Percentiles rank a stretch among this genome's conserved stretches.
phyloP scores from a whole-genome alignment of 2,329 filamentous ascomycete genomes.

The Colletotrichum limetticola region DNA sequence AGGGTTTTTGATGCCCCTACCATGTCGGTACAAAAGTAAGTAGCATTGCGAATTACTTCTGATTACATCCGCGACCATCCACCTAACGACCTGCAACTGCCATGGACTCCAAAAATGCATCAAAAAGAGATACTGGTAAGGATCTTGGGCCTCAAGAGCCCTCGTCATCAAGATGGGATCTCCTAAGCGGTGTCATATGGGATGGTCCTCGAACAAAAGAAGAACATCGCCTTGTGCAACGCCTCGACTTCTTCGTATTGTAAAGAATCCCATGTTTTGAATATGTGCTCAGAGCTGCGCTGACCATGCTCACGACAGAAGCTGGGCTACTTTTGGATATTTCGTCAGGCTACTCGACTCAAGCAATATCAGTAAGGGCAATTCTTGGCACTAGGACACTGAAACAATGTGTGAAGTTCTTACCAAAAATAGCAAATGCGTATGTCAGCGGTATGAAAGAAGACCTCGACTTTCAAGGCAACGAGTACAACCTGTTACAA shows the following conservation, averaged over 20 bases:
- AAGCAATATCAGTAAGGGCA: not conserved
- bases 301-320: not conserved
- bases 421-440: not conserved
- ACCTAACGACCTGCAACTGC: not conserved
- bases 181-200: not conserved
- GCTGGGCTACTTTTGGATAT: not conserved
- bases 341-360: not conserved
- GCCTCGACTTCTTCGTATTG: not conserved
- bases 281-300: not conserved
- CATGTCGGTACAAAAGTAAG: too few species aligned
- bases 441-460: not conserved
- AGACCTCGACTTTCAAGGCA: not conserved
- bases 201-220: not conserved
- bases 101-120: not conserved
- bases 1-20: not conserved
- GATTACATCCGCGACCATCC: not conserved
- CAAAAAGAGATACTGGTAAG: not conserved
- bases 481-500: not conserved
- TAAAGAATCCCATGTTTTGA: too few species aligned
- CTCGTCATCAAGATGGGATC: not conserved
- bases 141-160: not conserved
- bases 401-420: not conserved
- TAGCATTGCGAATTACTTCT: not conserved
- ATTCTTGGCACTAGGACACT: not conserved
- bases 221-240: not conserved